Percentiles rank a stretch among this genome's conserved stretches.
Conservation (phyloP, 495 filamentous ascomycete species). For the Annulohypoxylon stygium region DNA sequence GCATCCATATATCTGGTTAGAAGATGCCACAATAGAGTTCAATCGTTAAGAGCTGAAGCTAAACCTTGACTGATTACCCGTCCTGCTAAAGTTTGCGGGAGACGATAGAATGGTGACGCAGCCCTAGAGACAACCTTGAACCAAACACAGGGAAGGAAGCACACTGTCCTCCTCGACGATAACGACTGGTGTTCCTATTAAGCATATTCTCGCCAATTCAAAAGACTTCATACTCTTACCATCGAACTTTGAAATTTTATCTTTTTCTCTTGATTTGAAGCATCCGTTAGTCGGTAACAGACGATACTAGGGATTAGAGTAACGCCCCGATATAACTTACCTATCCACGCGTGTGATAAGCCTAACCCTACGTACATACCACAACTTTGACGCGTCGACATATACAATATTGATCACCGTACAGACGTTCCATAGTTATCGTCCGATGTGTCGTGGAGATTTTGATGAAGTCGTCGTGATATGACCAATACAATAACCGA, state of each 20-base stretch:
- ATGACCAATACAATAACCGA: not conserved
- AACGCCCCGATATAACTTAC: not conserved
- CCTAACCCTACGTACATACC: not conserved
- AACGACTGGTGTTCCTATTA: constrained; percentile 3
- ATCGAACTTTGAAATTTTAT: constrained; percentile 8
- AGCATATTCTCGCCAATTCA: constrained; percentile 5
- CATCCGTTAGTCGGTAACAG: not conserved
- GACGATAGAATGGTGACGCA: constrained; percentile 34
- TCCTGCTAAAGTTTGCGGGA: constrained; percentile 24
- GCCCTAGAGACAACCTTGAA: constrained; percentile 8
- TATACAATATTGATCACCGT: not conserved
- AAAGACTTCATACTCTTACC: not conserved
- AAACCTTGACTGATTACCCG: not conserved
- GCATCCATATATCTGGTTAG: constrained; percentile 11
- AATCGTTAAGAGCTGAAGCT: not conserved
- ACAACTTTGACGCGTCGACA: not conserved
- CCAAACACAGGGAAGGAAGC: constrained; percentile 7
- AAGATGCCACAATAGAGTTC: constrained; percentile 29
- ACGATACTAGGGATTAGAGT: not conserved
- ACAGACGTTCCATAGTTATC: not conserved
- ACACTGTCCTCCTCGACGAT: constrained; percentile 19
- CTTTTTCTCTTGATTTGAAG: not conserved
- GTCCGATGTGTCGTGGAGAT: constrained; percentile 4
- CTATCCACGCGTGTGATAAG: not conserved
- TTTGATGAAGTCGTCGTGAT: constrained; percentile 10